Percentiles rank a stretch among this genome's conserved stretches.
phyloP scores from a whole-genome alignment of 345 rosid species.

The Mallotus nudiflorus region DNA sequence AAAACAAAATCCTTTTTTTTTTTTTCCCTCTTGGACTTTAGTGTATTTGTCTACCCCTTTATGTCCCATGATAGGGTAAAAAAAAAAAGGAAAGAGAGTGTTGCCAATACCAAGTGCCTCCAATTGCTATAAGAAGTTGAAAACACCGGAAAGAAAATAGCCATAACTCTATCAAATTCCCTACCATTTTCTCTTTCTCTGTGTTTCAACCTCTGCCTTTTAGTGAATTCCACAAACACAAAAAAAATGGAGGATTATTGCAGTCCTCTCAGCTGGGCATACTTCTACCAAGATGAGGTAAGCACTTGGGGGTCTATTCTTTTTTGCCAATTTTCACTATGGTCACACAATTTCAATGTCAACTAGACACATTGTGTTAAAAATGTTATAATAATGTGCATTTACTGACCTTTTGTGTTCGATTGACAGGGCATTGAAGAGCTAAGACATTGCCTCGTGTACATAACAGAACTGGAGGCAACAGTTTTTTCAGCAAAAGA shows the following conservation, averaged over 20 bases:
- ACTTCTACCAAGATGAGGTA: constrained; percentile 44
- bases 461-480: constrained; percentile 50
- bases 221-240: neutral
- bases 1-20: constrained; percentile 6
- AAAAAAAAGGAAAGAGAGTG: constrained; percentile 6
- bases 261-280: constrained; percentile 37
- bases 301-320: neutral
- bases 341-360: too few species aligned
- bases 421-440: constrained; percentile 50
- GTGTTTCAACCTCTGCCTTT: neutral
- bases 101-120: neutral
- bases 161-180: neutral
- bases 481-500: constrained; percentile 48
- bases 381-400: neutral
- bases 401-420: neutral
- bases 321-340: neutral
- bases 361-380: too few species aligned
- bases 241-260: constrained; percentile 46
- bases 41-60: constrained; percentile 30
- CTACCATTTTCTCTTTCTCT: neutral
- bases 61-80: constrained; percentile 31
- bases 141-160: neutral
- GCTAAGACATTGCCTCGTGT: constrained; percentile 38
- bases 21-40: constrained; percentile 36
- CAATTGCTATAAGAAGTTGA: constrained; percentile 34